Base-by-base conservation (phyloP, 352 stramenopile species). In the Globisporangium recalcitrans region DNA sequence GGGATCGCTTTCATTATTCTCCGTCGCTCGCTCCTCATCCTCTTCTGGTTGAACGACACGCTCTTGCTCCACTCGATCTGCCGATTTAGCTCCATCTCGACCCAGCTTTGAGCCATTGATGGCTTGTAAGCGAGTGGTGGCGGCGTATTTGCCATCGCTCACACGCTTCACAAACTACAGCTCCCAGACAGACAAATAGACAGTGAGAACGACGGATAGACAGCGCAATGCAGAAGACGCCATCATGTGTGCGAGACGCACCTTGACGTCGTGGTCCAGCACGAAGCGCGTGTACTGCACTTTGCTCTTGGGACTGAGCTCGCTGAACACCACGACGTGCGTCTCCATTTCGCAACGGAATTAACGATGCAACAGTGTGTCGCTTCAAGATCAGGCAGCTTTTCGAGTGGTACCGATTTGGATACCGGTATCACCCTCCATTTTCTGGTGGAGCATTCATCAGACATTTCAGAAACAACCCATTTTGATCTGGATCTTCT, bases 241-340 rank as follows among this genome's bases (percentile, higher is more conserved):
- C 38, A 22, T 11, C 38, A 16, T 1, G 19, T 46, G 16, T 21
- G 21, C 8, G 21, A 36, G n/a, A 21, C 8, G 7, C 9, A 88
- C 82, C 70, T 87, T 72, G 11, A 89, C 70, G 27, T 88, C 62
- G 58, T 87, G 72, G 36, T 88, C 78, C 1, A 92, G 63, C 36
- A 92, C 65, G 26, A 92, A 89, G 16, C 75, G 78, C 14, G 82
- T 84, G 71, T 92, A 92, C 21, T 82, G 72, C 34, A 80, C 74
- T 60, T 77, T 77, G 21, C 74, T 73, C 19, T 70, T 63, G 0
- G 82, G 82, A 22, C 67, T 90, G 26, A 92, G 67, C 59, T 92
- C 82, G 7, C 69, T 65, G 60, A 88, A 89, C 21, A 90, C 72
- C 22, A 92, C 72, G 14, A 89, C 71, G 29, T 85, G 73, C 2